These are phyloP conservation scores for Fusarium metavorans DNA, from an alignment of 2,329 filamentous ascomycete genomes.

Conservation along the genomic window DNA sequence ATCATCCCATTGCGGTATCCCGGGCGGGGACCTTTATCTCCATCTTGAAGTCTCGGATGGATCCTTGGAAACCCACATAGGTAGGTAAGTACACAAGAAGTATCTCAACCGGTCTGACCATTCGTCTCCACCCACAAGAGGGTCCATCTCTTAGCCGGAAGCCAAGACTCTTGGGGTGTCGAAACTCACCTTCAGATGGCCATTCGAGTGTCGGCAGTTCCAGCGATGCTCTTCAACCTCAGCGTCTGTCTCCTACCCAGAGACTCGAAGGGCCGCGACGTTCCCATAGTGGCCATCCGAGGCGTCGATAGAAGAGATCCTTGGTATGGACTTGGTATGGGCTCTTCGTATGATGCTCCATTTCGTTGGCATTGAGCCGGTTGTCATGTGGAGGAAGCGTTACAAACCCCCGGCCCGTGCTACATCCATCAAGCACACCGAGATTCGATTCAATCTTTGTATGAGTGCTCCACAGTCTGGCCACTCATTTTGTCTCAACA, in stretches of 20 bases:
- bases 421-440: background rate
- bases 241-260: background rate
- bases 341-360: background rate
- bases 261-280: background rate
- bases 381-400: background rate
- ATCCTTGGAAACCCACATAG: slow-evolving; percentile 19
- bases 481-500: background rate
- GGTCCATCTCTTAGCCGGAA: slow-evolving; percentile 1
- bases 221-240: background rate
- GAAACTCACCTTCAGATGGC: background rate
- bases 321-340: background rate
- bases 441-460: background rate
- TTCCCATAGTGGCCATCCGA: background rate
- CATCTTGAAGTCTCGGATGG: slow-evolving; percentile 10
- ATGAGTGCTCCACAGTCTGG: background rate
- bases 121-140: slow-evolving; percentile 25
- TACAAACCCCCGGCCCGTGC: slow-evolving; percentile 10
- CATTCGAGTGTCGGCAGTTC: background rate
- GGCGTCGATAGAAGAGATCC: background rate
- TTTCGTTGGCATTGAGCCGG: background rate
- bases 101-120: slow-evolving; percentile 3
- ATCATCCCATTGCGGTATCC: slow-evolving; percentile 14
- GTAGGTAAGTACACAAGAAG: background rate
- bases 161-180: background rate
- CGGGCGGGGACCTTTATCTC: slow-evolving; percentile 11